These are phyloP conservation scores for Quercus alba DNA, from an alignment of 306 rosid species.

Conservation along the genomic window DNA sequence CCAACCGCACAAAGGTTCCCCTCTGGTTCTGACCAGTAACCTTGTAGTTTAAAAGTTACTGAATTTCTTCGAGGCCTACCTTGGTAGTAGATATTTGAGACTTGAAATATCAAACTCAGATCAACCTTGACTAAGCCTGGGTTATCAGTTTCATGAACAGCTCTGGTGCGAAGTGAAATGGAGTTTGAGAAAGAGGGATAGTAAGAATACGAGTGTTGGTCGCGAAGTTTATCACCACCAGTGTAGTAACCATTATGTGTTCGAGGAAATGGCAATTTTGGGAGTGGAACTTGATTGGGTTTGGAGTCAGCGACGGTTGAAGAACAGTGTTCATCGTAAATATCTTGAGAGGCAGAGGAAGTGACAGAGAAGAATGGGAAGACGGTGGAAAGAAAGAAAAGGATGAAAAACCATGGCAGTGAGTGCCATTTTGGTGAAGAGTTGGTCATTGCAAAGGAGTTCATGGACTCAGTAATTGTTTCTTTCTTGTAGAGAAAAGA, in stretches of 20 bases:
- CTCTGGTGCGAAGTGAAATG: neutral
- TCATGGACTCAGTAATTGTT: neutral
- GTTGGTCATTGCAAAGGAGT: neutral
- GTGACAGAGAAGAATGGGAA: conserved; percentile 14
- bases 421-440: neutral
- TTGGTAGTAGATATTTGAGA: neutral
- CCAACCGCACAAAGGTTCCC: no score
- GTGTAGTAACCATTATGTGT: conserved; percentile 5
- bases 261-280: conserved; percentile 1
- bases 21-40: no score
- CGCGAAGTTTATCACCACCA: neutral
- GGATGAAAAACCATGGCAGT: conserved; percentile 26
- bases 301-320: conserved; percentile 29
- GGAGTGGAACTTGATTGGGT: neutral
- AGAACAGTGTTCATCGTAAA: conserved; percentile 39
- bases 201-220: neutral
- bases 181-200: neutral
- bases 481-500: neutral
- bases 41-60: no score
- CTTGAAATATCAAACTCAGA: conserved; percentile 19
- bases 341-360: conserved; percentile 17
- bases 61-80: no score
- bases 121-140: conserved; percentile 30
- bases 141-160: conserved; percentile 22
- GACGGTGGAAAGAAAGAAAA: conserved; percentile 17